phyloP scores from a whole-genome alignment of 257 asterid genomes.

The Orobanche coerulescens region DNA sequence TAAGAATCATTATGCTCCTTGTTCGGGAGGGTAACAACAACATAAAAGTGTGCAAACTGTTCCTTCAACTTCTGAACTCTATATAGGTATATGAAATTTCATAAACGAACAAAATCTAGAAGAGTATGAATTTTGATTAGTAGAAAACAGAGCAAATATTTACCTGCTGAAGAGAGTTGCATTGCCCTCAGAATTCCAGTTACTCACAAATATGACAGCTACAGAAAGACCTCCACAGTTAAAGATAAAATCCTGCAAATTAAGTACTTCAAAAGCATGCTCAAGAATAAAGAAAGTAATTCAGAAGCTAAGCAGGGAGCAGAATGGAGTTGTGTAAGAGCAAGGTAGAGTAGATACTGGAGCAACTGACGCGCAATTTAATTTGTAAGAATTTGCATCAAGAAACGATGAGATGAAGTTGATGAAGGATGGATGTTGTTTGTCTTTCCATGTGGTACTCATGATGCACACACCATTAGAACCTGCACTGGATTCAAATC shows the following conservation, averaged over 20 bases:
- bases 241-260: constrained; percentile 84
- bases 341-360: constrained; percentile 48
- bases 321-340: background rate
- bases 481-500: constrained; percentile 36
- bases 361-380: constrained; percentile 60
- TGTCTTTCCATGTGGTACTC: constrained; percentile 73
- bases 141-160: constrained; percentile 24
- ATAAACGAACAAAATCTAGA: background rate
- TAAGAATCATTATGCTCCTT: constrained; percentile 68
- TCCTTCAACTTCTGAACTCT: constrained; percentile 70
- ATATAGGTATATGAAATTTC: constrained; percentile 19
- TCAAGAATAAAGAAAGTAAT: no score
- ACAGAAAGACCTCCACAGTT: constrained; percentile 83
- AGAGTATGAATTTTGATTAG: background rate
- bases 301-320: constrained; percentile 8
- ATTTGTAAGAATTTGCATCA: constrained; percentile 53
- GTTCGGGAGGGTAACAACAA: constrained; percentile 76
- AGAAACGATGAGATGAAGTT: constrained; percentile 73
- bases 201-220: constrained; percentile 70
- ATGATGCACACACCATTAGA: constrained; percentile 76
- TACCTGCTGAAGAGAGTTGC: constrained; percentile 54
- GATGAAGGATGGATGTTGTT: constrained; percentile 77
- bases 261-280: no score
- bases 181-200: constrained; percentile 44
- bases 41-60: constrained; percentile 83